Conservation (phyloP, 345 rosid genomes). For the Noccaea caerulescens region DNA sequence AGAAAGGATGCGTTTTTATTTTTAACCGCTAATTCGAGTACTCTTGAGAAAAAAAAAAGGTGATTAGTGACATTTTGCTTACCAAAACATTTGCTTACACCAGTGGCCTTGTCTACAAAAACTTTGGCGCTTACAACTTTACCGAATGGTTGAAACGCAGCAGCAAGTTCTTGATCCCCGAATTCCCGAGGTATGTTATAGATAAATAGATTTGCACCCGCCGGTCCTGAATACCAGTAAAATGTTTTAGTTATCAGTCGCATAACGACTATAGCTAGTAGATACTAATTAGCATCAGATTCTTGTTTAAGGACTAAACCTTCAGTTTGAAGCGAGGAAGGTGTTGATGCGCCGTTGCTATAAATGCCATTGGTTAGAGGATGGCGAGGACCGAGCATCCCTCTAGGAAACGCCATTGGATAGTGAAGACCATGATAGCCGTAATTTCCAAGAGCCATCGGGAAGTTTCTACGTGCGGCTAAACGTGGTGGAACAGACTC, state of each 20-base stretch:
- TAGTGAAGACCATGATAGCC: slow-evolving; percentile 75
- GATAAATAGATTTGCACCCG: slow-evolving; percentile 92
- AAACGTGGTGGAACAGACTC: slow-evolving; percentile 63
- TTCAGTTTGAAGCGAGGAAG: slow-evolving; percentile 73
- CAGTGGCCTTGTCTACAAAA: slow-evolving; percentile 90
- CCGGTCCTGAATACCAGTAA: slow-evolving; percentile 65
- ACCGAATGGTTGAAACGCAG: slow-evolving; percentile 77
- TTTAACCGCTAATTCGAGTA: neutral
- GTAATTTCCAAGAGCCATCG: slow-evolving; percentile 68
- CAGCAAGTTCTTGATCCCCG: slow-evolving; percentile 87
- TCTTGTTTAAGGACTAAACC: slow-evolving; percentile 49
- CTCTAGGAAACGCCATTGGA: slow-evolving; percentile 78
- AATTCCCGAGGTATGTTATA: slow-evolving; percentile 98
- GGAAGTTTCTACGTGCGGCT: slow-evolving; percentile 67
- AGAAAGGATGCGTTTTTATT: neutral
- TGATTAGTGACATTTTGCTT: slow-evolving; percentile 33
- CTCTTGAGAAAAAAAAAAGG: neutral
- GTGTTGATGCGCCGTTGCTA: slow-evolving; percentile 57
- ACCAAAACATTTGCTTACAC: slow-evolving; percentile 98
- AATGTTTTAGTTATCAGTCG: neutral
- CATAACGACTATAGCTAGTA: neutral
- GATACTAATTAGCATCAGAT: neutral
- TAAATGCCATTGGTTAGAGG: slow-evolving; percentile 55
- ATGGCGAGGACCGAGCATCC: slow-evolving; percentile 64
- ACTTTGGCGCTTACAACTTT: slow-evolving; percentile 91